Evolutionary conservation across 2,329 filamentous ascomycete species (phyloP), one percentile per base, ranked within the genome.

Genomic region (Metarhizium sp.): DNA sequence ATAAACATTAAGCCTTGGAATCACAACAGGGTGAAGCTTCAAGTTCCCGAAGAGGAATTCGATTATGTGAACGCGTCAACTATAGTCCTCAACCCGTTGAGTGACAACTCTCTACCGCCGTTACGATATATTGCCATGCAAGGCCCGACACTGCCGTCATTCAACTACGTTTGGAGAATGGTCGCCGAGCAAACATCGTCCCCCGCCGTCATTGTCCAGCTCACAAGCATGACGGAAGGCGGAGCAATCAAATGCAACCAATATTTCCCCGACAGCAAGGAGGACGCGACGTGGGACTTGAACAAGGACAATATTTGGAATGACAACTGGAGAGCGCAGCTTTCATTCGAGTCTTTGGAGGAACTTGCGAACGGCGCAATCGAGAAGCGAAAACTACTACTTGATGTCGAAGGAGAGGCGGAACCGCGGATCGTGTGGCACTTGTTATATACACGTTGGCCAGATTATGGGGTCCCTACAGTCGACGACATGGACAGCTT

Each of bases 111-210:
- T 3, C 66, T 68, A 8, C 71, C 74, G 1, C 69, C 75, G 2
- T 71, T 79, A 50, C 73, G 80, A 54, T 97, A 95, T 70, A 96
- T 99, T 62, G 94, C 92, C 53, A 96, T 95, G 69, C 90, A 95
- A 73, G 94, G 94, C 0, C 94, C 94, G 6, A 96, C 92, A 65
- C 71, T 78, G 57, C 81, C 82, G 30, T 89, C 88, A 16, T 78
- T 87, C 55, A 82, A 85, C 61, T 90, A 95, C 66, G 88, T 95
- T 61, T 99, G 92, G 89, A 89, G 94, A 66, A 99, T 99, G 94
- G 78, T 96, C 40, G 88, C 89, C 68, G 86, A 95, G 64, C 90
- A 95, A 70, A 70, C 79, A 52, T 66, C 74, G 30, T 84, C 85
- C 49, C 83, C 87, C 2, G 90, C 84, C 1, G 90, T 97, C 55